Percentiles rank a stretch among this genome's conserved stretches.
phyloP scores from a whole-genome alignment of 495 filamentous ascomycete species.

The Aspergillus hancockii region DNA sequence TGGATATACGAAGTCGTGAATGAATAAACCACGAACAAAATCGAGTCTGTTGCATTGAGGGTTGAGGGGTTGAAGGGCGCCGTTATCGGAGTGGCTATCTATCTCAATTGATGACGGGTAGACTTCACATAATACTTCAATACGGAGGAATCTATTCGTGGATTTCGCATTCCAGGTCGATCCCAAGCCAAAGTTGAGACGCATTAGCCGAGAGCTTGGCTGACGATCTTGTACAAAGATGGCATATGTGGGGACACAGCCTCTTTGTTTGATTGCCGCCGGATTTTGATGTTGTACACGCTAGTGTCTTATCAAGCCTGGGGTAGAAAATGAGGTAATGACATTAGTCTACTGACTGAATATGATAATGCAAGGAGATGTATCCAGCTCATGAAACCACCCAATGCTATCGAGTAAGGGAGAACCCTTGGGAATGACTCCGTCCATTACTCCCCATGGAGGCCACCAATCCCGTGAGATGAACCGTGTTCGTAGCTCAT shows the following conservation, averaged over 20 bases:
- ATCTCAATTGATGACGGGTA: background rate
- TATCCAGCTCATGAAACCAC: too few species aligned
- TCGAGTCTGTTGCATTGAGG: background rate
- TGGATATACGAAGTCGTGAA: too few species aligned
- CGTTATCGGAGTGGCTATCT: background rate
- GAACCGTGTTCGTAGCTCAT: too few species aligned
- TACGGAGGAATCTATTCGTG: background rate
- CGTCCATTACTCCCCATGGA: too few species aligned
- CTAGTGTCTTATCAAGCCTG: slow-evolving; percentile 2
- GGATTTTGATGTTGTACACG: background rate
- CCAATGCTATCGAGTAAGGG: too few species aligned
- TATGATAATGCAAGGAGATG: background rate
- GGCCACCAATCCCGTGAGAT: too few species aligned
- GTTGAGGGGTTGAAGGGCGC: background rate
- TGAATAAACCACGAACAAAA: too few species aligned
- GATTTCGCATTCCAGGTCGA: background rate
- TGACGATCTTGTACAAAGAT: slow-evolving; percentile 1
- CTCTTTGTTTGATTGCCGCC: background rate
- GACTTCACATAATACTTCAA: background rate
- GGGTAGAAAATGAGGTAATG: slow-evolving; percentile 3
- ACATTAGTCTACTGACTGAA: background rate
- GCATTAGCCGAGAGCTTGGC: slow-evolving; percentile 6
- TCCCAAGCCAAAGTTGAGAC: background rate
- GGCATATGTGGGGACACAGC: background rate
- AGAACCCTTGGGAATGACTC: too few species aligned